A percentile compares a stretch with the other conserved stretches of the same genome.
Evolutionary conservation across 192 early-diverging fungal genomes (phyloP).

Genomic region (Coemansia sp.): DNA sequence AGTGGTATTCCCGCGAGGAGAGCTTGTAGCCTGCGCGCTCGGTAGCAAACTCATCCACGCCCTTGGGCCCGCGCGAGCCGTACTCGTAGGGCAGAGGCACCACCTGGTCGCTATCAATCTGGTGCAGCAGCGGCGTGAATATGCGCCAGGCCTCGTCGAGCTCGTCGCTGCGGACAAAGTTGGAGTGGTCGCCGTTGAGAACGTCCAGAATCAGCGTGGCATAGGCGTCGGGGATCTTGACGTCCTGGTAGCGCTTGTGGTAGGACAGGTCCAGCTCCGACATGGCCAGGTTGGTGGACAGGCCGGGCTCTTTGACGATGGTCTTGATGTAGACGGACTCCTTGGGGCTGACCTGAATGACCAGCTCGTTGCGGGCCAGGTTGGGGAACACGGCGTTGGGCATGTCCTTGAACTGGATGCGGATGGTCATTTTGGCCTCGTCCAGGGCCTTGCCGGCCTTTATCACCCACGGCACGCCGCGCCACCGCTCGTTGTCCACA

Average conservation of each 20-base stretch:
- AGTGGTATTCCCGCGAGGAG: constrained; percentile 49
- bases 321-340: constrained; percentile 98
- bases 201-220: constrained; percentile 93
- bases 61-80: constrained; percentile 80
- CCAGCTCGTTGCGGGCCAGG: constrained; percentile 89
- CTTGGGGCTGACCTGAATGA: constrained; percentile 89
- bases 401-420: constrained; percentile 95
- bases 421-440: constrained; percentile 90
- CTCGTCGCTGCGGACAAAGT: constrained; percentile 93
- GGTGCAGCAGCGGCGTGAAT: constrained; percentile 92
- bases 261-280: constrained; percentile 95
- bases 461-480: constrained; percentile 65
- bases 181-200: constrained; percentile 87
- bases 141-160: constrained; percentile 96
- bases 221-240: constrained; percentile 96
- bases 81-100: constrained; percentile 74
- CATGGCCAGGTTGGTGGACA: constrained; percentile 77
- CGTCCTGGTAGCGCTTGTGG: constrained; percentile 78
- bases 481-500: constrained; percentile 95
- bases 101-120: constrained; percentile 70
- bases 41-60: constrained; percentile 65
- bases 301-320: constrained; percentile 91
- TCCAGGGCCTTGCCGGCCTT: constrained; percentile 89
- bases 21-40: constrained; percentile 53
- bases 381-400: constrained; percentile 75